These are phyloP conservation scores for Ceratocystis alfenasii DNA, from an alignment of 2,329 filamentous ascomycete genomes.

Conservation along the genomic window DNA sequence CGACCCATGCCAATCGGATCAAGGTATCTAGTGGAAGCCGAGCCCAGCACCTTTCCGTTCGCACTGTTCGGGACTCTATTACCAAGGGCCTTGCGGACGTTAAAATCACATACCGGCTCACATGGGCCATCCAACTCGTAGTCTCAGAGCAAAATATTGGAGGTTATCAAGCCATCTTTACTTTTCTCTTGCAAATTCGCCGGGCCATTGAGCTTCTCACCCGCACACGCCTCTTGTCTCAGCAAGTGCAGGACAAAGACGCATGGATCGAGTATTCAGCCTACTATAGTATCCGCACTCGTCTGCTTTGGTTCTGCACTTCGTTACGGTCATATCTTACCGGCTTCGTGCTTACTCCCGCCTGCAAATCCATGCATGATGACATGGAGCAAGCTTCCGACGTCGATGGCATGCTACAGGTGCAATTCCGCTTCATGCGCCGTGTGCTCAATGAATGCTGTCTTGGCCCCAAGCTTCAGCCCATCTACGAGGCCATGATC, in stretches of 20 bases:
- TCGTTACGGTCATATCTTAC: slow-evolving; percentile 64
- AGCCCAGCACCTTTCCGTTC: slow-evolving; percentile 33
- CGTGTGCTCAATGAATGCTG: slow-evolving; percentile 56
- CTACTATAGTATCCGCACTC: slow-evolving; percentile 52
- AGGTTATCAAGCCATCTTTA: slow-evolving; percentile 61
- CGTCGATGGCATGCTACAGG: slow-evolving; percentile 66
- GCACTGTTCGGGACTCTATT: slow-evolving; percentile 46
- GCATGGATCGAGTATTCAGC: slow-evolving; percentile 35
- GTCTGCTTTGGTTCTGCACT: slow-evolving; percentile 66
- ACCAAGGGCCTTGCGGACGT: slow-evolving; percentile 45
- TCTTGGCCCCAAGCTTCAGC: slow-evolving; percentile 53
- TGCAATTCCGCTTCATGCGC: slow-evolving; percentile 53
- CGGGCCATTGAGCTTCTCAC: slow-evolving; percentile 58
- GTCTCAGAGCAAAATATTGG: slow-evolving; percentile 52
- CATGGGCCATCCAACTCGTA: slow-evolving; percentile 59
- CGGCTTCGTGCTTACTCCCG: slow-evolving; percentile 55
- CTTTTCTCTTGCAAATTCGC: slow-evolving; percentile 64
- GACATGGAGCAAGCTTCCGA: slow-evolving; percentile 52
- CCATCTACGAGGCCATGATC: slow-evolving; percentile 62
- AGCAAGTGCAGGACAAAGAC: slow-evolving; percentile 31
- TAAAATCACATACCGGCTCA: slow-evolving; percentile 55
- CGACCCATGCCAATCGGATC: slow-evolving; percentile 49
- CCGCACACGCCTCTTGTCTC: slow-evolving; percentile 37
- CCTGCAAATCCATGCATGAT: slow-evolving; percentile 43
- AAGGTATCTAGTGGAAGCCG: slow-evolving; percentile 42